Base-by-base conservation (phyloP, 345 rosid species). In the Citrus inodora region DNA sequence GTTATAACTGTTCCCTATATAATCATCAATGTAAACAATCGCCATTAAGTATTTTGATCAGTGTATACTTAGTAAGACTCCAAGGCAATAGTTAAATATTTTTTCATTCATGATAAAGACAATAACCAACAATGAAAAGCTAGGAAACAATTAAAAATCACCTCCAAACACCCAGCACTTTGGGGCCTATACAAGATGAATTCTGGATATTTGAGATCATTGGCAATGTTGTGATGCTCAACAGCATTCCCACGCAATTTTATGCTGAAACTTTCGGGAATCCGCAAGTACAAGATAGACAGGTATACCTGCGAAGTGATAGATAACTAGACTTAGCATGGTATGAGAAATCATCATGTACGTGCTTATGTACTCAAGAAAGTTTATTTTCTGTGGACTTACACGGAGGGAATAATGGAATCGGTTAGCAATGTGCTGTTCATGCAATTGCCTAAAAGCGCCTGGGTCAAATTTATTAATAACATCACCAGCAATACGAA, bases 151-250 rank as follows among this genome's bases (percentile, higher is more conserved):
- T 56, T 59, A 11, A 17, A 40, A 78, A 58, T 60, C 66, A 95
- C 99, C 98, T 96, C 93, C 74, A 74, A 71, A 75, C 37, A 73
- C 80, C 99, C 94, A 82, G 82, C 87, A 59, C 73, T 77, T 8
- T 94, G 97, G 80, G 99, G 99, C 81, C 22, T 92, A 77, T 96
- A 96, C 86, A 94, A 80, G 78, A 96, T 94, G 83, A 83, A 96
- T 83, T 96, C 93, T 37, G 82, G 88, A 83, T 76, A 85, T 86
- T 83, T 94, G 77, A 96, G 98, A 85, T 96, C 97, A 85, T 90
- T 87, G 35, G 94, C 99, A 84, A 96, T 78, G 78, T 94, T 96
- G 80, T 88, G 97, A 79, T 87, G 97, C 87, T 89, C 86, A 37
- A 96, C 93, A 64, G 78, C 80, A 84, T 82, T 83, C 30, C 98